Percentiles rank a stretch among this genome's conserved stretches.
Conservation (phyloP, 2,329 filamentous ascomycete genomes). For the Penicillium sp. region DNA sequence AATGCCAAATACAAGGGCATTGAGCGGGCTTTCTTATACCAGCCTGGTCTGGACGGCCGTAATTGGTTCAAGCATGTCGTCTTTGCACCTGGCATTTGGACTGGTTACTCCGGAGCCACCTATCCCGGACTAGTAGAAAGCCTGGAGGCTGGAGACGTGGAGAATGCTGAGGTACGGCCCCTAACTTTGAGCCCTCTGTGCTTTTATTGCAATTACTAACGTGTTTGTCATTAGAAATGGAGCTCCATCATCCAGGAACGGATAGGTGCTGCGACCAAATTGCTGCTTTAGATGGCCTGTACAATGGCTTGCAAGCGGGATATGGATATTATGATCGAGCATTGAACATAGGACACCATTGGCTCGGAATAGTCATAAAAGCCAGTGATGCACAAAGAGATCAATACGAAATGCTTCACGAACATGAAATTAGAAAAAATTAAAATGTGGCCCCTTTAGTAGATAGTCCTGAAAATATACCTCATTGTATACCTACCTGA, state of each 20-base stretch:
- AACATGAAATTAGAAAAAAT: too few species aligned
- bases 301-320: background rate
- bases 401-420: background rate
- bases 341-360: background rate
- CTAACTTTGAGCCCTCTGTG: background rate
- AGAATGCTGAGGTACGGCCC: conserved; percentile 52
- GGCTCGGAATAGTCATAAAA: background rate
- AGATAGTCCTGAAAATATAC: too few species aligned
- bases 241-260: conserved; percentile 39
- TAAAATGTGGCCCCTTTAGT: too few species aligned
- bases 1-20: conserved; percentile 83
- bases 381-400: background rate
- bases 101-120: conserved; percentile 76
- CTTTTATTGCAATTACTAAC: conserved; percentile 9
- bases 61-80: conserved; percentile 94
- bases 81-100: conserved; percentile 89
- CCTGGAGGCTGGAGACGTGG: conserved; percentile 52
- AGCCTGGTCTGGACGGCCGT: conserved; percentile 72
- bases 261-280: conserved; percentile 32
- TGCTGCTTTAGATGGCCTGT: conserved; percentile 29
- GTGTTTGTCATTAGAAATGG: conserved; percentile 39
- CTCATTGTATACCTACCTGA: too few species aligned
- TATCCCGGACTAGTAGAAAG: conserved; percentile 65
- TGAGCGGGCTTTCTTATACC: conserved; percentile 76
- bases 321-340: background rate